Evolutionary conservation across 352 stramenopile genomes (phyloP).

Genomic region (Thalassiosira livingstoniorum): DNA sequence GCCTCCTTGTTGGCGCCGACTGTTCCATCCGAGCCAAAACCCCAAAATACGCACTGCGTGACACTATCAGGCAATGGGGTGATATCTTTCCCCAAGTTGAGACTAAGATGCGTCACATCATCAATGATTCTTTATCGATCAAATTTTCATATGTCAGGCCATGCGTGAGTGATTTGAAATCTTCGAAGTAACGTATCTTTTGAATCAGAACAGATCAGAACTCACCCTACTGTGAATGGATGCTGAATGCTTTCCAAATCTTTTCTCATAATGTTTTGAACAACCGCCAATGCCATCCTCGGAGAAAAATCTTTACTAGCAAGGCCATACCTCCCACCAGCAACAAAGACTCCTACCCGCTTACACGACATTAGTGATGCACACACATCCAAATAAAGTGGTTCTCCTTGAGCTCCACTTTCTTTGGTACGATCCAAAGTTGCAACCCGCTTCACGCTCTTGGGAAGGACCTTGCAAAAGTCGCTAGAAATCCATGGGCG

Average conservation of each 20-base stretch:
- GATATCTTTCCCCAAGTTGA: constrained; percentile 75
- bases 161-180: too few relatives aligned
- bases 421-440: constrained; percentile 93
- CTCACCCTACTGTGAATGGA: constrained; percentile 89
- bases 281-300: constrained; percentile 84
- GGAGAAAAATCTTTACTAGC: constrained; percentile 88
- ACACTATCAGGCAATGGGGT: constrained; percentile 77
- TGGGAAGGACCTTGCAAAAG: constrained; percentile 88
- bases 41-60: constrained; percentile 92
- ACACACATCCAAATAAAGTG: constrained; percentile 92
- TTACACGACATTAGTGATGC: constrained; percentile 89
- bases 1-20: constrained; percentile 80
- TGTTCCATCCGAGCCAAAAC: constrained; percentile 87
- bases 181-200: too few relatives aligned
- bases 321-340: constrained; percentile 88
- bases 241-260: constrained; percentile 63
- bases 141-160: too few relatives aligned
- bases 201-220: too few relatives aligned
- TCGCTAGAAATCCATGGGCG: constrained; percentile 88
- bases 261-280: constrained; percentile 77
- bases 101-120: constrained; percentile 78
- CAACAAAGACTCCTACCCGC: constrained; percentile 81
- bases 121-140: too few relatives aligned
- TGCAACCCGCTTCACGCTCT: constrained; percentile 87
- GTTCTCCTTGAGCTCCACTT: constrained; percentile 88